Conservation (phyloP, 148 eudicot genomes). For the Vaccinium myrtillus region DNA sequence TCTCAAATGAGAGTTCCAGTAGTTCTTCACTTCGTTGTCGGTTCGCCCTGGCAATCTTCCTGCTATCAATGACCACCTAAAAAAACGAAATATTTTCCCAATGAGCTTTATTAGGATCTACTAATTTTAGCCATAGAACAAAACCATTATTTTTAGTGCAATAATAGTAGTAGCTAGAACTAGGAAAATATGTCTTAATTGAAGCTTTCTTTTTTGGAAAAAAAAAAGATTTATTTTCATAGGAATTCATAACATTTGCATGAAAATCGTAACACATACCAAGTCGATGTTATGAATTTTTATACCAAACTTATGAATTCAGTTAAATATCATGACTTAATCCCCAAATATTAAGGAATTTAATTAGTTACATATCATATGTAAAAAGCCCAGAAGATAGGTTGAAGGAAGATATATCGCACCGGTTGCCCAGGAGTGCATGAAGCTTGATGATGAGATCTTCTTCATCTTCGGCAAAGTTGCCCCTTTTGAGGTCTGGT, state of each 20-base stretch:
- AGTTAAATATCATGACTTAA: no score
- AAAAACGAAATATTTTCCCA: background rate
- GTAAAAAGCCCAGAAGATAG: no score
- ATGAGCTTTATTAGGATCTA: background rate
- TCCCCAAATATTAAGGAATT: no score
- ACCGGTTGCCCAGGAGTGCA: conserved; percentile 39
- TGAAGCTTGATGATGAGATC: conserved; percentile 43
- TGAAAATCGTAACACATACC: no score
- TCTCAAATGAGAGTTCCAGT: conserved; percentile 38
- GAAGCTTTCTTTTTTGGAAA: background rate
- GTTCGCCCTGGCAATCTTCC: conserved; percentile 45
- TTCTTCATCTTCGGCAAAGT: conserved; percentile 39
- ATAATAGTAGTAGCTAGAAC: background rate
- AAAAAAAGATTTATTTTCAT: no score
- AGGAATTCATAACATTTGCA: no score
- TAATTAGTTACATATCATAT: no score
- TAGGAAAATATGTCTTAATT: background rate
- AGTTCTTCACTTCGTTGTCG: conserved; percentile 39
- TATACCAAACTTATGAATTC: no score
- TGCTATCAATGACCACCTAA: conserved; percentile 41
- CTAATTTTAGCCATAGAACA: background rate
- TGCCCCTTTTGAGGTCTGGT: conserved; percentile 33
- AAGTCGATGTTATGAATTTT: no score
- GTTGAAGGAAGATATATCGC: no score
- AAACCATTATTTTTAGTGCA: background rate